Conservation (phyloP, 768 basidiomycete species). For the Collybiopsis luxurians region DNA sequence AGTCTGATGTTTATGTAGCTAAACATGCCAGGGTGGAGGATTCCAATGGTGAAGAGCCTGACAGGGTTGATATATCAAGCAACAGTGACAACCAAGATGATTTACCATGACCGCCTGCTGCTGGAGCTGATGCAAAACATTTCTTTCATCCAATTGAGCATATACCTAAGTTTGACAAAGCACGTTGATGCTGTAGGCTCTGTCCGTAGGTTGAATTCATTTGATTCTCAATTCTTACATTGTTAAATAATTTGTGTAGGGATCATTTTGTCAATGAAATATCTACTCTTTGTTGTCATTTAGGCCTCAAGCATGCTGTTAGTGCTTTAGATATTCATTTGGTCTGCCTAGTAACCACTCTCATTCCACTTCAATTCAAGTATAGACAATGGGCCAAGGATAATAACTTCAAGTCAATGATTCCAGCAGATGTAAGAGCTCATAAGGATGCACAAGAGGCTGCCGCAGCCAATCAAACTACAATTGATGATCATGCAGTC, state of each 20-base stretch:
- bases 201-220: not conserved
- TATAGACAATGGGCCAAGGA: slow-evolving; percentile 27
- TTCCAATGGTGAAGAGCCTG: too few relatives aligned
- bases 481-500: slow-evolving; percentile 23
- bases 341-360: not conserved
- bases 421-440: slow-evolving; percentile 19
- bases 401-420: slow-evolving; percentile 25
- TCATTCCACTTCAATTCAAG: slow-evolving; percentile 9
- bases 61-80: not conserved
- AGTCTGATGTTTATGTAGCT: not conserved
- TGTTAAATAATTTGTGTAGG: not conserved
- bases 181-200: not conserved
- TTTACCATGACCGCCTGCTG: not conserved
- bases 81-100: not conserved
- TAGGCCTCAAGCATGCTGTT: not conserved
- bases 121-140: not conserved
- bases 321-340: not conserved
- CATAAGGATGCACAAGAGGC: slow-evolving; percentile 12
- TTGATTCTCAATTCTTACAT: not conserved
- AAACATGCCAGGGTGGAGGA: not conserved
- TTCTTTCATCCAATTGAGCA: not conserved
- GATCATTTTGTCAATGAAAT: not conserved
- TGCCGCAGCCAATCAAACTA: not conserved
- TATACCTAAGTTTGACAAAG: not conserved
- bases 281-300: not conserved